Base-by-base conservation (phyloP, 1,284 basidiomycete genomes). In the Ganoderma leucocontextum region DNA sequence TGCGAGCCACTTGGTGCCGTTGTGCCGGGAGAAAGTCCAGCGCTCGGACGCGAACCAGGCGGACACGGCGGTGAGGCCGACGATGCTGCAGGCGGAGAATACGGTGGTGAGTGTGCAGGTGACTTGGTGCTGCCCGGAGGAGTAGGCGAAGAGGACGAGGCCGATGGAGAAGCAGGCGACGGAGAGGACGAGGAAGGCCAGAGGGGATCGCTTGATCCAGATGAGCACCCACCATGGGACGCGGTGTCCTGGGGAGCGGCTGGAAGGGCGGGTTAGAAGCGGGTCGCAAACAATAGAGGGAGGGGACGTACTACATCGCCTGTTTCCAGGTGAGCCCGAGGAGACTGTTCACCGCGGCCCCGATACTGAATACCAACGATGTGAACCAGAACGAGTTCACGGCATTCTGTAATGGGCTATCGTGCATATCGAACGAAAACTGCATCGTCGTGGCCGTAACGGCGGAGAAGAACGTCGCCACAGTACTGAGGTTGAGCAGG, bases 141-240 rank as follows among this genome's bases (percentile, higher is more conserved):
- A 87, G 74, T 91, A 91, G 4, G 88, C 82, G 71, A 92, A 91
- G 38, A 89, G 83, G 63, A 89, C 88, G 29, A 92, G 82, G 9
- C 91, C 91, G 41, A 90, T 84, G 0, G 89, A 91, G 75, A 92
- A 92, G 75, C 88, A 90, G 12, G 89, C 88, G 38, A 92, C 90
- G 47, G 90, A 91, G 73, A 91, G 82, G 52, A 92, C 90, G 60
- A 93, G 83, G 78, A 92, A 91, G 63, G 91, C 89, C 47, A 92
- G 82, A 10, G 91, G 91, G 1, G 90, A 91, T n/a, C 90, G 82
- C 76, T 91, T 91, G 79, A 93, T 92, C 91, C 91, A 93, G 69
- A 92, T 92, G 64, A 90, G 79, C 35, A 92, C 90, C 90, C 91
- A 92, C 90, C 91, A 92, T 0, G 91, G 91, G n/a, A 92, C 89